Evolutionary conservation across 208 protist species (phyloP), one percentile per base, ranked within the genome.

Genomic region (Leishmania tarentolae): DNA sequence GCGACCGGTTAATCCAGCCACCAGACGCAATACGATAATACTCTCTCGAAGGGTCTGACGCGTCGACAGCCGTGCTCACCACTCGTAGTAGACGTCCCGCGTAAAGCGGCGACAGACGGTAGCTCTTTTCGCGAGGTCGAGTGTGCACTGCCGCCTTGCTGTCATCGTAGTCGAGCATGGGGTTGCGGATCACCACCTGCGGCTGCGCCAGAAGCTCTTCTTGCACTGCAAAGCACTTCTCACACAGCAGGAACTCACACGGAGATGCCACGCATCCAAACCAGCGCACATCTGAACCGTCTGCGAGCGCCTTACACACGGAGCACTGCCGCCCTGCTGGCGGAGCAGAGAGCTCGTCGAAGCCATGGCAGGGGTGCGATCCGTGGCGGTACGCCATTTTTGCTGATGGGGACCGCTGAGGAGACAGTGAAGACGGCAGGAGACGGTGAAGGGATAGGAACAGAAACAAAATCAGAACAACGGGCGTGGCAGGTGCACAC

Each of bases 181-280:
- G 91, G 75, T 92, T 90, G 47, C 91, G 93, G 19, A 94, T 92
- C 57, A 97, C 91, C 47, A 94, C 88, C 85, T 94, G 89, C 35
- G 83, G 82, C 31, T 75, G 59, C 13, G 86, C 79, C 44, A 97
- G 87, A 63, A 95, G 78, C 56, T 86, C 73, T 78, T 97, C 91
- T 17, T 95, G 84, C 70, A 97, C 91, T 53, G 91, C 86, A 73
- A 94, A 92, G 85, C 93, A 97, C 84, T 97, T 97, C 61, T 81
- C 81, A 72, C 93, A 97, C 7, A 97, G 80, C 4, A 93, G 68
- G 40, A 88, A 90, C 53, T 80, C 80, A 57, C 93, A 96, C 9
- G 76, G 72, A 28, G 84, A 75, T 9, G 86, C 84, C 15, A 76
- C 73, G 84, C 93, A 96, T 56, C 71, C 37, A 61, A 88, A 92